phyloP scores from a whole-genome alignment of 495 filamentous ascomycete species.

The Podospora tetraspora region DNA sequence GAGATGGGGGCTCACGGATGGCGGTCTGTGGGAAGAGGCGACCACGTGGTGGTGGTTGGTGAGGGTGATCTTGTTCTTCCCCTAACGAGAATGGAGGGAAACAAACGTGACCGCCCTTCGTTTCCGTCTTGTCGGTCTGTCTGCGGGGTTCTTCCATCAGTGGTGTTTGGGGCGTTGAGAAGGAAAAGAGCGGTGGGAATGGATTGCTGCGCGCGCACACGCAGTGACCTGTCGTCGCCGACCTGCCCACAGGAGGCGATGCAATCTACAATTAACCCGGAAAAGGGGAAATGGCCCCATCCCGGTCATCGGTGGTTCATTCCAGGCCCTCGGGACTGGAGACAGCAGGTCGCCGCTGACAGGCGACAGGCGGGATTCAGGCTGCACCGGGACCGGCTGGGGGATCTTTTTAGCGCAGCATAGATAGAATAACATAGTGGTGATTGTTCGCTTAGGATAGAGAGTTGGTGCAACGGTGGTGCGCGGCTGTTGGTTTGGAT shows the following conservation, averaged over 20 bases:
- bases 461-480: not conserved
- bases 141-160: no score
- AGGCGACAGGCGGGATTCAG: not conserved
- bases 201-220: not conserved
- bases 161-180: not conserved
- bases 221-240: no score
- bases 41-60: not conserved
- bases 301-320: not conserved
- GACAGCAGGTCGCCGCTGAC: not conserved
- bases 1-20: no score
- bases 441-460: not conserved
- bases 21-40: no score
- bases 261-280: not conserved
- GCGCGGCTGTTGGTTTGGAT: not conserved
- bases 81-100: not conserved
- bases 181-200: not conserved
- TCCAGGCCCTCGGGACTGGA: not conserved
- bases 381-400: not conserved
- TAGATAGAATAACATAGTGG: not conserved
- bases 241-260: no score
- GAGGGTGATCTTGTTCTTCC: not conserved
- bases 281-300: not conserved
- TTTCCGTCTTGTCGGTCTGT: not conserved
- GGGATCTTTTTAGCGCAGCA: not conserved
- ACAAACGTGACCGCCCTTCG: not conserved